Evolutionary conservation across 2,329 filamentous ascomycete species (phyloP), one percentile per base, ranked within the genome.

Genomic region (Pezicula radicicola): DNA sequence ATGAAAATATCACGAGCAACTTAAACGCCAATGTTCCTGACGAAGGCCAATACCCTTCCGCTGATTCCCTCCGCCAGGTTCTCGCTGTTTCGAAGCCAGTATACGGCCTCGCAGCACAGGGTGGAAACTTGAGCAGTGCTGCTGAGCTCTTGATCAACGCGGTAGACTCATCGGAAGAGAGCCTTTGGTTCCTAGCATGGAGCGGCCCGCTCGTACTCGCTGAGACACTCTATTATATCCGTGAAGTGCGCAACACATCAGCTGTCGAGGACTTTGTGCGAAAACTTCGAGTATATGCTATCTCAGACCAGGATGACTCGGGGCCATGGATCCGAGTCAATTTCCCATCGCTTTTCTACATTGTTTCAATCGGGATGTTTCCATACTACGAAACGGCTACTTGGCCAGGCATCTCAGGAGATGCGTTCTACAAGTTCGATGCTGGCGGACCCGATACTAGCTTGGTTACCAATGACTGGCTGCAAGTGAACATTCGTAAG

Each of bases 241-340:
- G 68, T 21, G 52, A 61, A n/a, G 62, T 61, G 15, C 60, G 54
- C 57, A 53, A 65, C 43, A 53, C 59, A 15, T 36, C 55, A 0
- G 70, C 75, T 1, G 63, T 71, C 1, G 63, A 66, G 0, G 52
- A 50, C 0, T 66, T 80, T 19, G 63, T 69, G 2, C 55, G 64
- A 4, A 75, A 74, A 55, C 62, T 81, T 3, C 68, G 77, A 15
- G 70, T 81, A 6, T 81, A 81, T 60, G 66, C 79, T 33, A 82
- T 84, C 49, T 81, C 78, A 7, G 81, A 84, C 55, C 80, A 84
- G 56, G 80, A 84, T 54, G 75, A 84, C 54, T 75, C 76, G 0
- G 79, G 78, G 0, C 65, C 72, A 0, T 84, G 79, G 80, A 77
- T 84, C 35, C 74, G 80, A 16, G 65, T 69, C 43, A 72, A 70